Evolutionary conservation across 2,329 filamentous ascomycete genomes (phyloP), one percentile per base, ranked within the genome.

Genomic region (Fusarium algeriense): DNA sequence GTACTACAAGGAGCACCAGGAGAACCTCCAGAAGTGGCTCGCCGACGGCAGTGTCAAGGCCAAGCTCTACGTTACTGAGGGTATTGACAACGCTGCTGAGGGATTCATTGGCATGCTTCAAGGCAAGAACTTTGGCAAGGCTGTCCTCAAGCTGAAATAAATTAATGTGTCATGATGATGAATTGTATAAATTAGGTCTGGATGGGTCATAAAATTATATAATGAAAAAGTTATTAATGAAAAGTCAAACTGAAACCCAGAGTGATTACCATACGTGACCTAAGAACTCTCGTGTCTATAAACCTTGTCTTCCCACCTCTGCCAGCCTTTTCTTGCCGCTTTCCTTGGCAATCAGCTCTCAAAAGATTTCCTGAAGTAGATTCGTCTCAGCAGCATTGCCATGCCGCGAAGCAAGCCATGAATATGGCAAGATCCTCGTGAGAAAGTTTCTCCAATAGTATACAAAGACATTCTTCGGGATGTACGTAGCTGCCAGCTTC

Each of bases 101-200:
- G 94, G 91, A 0, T 85, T 97, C 66, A 81, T 95, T 15, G 92
- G 90, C 15, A 90, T 97, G 84, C 85, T 96, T 59, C 80, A 88
- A 76, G 94, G 94, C 50, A 87, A 92, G 81, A 97, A 97, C 84
- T 93, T 94, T 81, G 94, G 94, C 74, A 97, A 97, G 88, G 92
- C 93, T 19, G 88, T 96, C 26, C 77, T 96, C 76, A 92, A 93
- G 85, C 80, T 88, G n/a, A 67, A 54, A 60, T 70, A 70, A 41
- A 48, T 67, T 49, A 56, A 59, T 46, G 32, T 3, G 49, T 41
- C 17, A 71, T 55, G 43, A 66, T 53, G 53, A 69, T 30, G 44
- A 64, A 53, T n/a, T 40, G 38, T 40, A 69, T 38, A 46, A 61
- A 63, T n/a, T 41, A n/a, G 23, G 48, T 55, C 11, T 34, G 23